A percentile compares a stretch with the other conserved stretches of the same genome.
Evolutionary conservation across 140 eudicot genomes (phyloP).

Genomic region (Senecio squalidus): DNA sequence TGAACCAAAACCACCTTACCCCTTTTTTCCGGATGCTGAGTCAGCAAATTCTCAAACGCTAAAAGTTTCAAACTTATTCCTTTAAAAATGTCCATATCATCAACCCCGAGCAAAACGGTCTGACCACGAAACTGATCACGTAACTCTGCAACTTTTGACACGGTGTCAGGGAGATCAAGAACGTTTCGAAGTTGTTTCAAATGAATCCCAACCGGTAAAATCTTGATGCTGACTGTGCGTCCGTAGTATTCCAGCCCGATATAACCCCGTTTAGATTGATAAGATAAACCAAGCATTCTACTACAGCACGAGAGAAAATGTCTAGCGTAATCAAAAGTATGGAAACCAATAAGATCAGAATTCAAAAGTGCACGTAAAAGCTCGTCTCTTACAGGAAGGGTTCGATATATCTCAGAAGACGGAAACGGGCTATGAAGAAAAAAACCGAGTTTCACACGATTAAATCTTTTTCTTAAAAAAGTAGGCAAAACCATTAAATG

Average conservation of each 20-base stretch:
- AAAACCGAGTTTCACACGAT: conserved; percentile 82
- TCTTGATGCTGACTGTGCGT: conserved; percentile 85
- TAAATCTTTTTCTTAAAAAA: conserved; percentile 72
- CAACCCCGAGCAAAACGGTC: conserved; percentile 83
- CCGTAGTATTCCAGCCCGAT: conserved; percentile 92
- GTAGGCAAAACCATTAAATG: conserved; percentile 93
- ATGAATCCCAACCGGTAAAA: conserved; percentile 86
- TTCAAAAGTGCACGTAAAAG: conserved; percentile 81
- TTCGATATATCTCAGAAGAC: conserved; percentile 84
- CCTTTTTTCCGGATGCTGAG: conserved; percentile 75
- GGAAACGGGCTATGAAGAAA: conserved; percentile 87
- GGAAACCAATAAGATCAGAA: conserved; percentile 86
- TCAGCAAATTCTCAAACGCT: conserved; percentile 77
- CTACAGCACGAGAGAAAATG: conserved; percentile 94
- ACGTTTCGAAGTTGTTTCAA: conserved; percentile 69
- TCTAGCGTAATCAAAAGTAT: conserved; percentile 84
- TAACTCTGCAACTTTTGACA: conserved; percentile 57
- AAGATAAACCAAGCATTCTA: conserved; percentile 87
- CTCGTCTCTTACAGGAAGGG: conserved; percentile 78
- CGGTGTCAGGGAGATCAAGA: conserved; percentile 73
- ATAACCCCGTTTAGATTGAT: conserved; percentile 89
- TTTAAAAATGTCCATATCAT: conserved; percentile 94
- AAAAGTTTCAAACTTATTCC: conserved; percentile 88
- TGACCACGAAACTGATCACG: conserved; percentile 48
- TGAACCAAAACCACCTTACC: conserved; percentile 79